A percentile compares a stretch with the other conserved stretches of the same genome.
These are phyloP conservation scores for Russula dissimulans DNA, from an alignment of 768 basidiomycete genomes.

Conservation along the genomic window DNA sequence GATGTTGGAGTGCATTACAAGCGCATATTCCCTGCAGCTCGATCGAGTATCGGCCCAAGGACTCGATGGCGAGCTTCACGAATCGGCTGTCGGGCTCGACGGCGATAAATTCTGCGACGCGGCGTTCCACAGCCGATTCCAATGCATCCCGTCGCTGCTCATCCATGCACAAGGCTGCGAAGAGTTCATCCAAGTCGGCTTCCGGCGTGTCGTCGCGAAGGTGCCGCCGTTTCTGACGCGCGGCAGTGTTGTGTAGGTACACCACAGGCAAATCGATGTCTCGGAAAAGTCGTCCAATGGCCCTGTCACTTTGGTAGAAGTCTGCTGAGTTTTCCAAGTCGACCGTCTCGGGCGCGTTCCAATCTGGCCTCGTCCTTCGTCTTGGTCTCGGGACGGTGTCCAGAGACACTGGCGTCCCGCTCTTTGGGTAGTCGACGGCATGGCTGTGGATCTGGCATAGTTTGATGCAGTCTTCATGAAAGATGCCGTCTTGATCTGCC, in stretches of 20 bases:
- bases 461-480: conserved; percentile 41
- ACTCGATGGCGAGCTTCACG: conserved; percentile 9
- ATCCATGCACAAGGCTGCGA: conserved; percentile 11
- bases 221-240: conserved; percentile 18
- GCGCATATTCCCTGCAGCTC: conserved; percentile 42
- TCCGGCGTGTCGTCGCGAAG: conserved; percentile 22
- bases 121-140: conserved; percentile 15
- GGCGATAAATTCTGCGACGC: conserved; percentile 22
- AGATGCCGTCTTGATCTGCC: conserved; percentile 47
- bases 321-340: conserved; percentile 17
- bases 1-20: conserved; percentile 35
- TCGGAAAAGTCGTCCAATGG: conserved; percentile 56
- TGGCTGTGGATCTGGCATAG: conserved; percentile 51
- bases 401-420: conserved; percentile 28
- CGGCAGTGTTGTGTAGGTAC: conserved; percentile 12
- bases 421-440: conserved; percentile 62
- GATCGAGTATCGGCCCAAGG: conserved; percentile 33
- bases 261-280: conserved; percentile 44
- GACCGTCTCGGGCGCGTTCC: conserved; percentile 55
- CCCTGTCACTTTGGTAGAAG: conserved; percentile 45
- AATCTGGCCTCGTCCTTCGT: conserved; percentile 41
- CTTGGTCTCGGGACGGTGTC: conserved; percentile 37
- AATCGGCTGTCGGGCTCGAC: conserved; percentile 5
- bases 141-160: not conserved
- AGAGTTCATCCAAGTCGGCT: conserved; percentile 23